A percentile compares a stretch with the other conserved stretches of the same genome.
phyloP scores from a whole-genome alignment of 306 rosid genomes.

The Trifolium repens region DNA sequence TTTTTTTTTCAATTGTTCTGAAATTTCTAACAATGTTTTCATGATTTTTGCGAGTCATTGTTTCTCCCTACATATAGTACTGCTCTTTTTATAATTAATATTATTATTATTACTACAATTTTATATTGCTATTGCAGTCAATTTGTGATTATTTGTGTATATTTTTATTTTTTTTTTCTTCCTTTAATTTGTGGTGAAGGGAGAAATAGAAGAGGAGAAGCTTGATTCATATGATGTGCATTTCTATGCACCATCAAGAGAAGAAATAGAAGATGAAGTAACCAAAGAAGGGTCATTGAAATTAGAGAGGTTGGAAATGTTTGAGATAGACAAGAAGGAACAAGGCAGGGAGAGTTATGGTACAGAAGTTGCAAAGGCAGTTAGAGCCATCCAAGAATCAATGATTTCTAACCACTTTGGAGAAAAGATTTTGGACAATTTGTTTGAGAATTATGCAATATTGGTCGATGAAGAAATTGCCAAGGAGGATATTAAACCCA shows the following conservation, averaged over 20 bases:
- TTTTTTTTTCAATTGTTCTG: too few species aligned
- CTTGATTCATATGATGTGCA: slow-evolving; percentile 84
- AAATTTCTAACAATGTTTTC: too few species aligned
- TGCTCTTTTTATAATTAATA: too few species aligned
- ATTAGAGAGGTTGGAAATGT: slow-evolving; percentile 66
- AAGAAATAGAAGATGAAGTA: slow-evolving; percentile 76
- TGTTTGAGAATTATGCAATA: slow-evolving; percentile 66
- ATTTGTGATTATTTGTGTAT: not conserved
- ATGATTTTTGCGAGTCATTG: too few species aligned
- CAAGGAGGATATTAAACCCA: slow-evolving; percentile 65
- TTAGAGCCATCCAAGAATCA: slow-evolving; percentile 89
- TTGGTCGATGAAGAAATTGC: slow-evolving; percentile 64
- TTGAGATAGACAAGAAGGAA: slow-evolving; percentile 53
- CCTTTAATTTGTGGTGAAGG: slow-evolving; percentile 48
- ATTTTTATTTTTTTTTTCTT: not conserved
- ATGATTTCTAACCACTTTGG: slow-evolving; percentile 83
- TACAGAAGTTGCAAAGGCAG: slow-evolving; percentile 64
- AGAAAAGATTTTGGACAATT: slow-evolving; percentile 61
- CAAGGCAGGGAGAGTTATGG: slow-evolving; percentile 62
- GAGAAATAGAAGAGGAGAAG: slow-evolving; percentile 68
- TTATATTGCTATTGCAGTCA: not conserved
- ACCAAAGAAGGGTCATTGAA: slow-evolving; percentile 71
- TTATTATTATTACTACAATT: too few species aligned
- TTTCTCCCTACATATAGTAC: too few species aligned
- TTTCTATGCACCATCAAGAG: slow-evolving; percentile 88